Base-by-base conservation (phyloP, 2,329 filamentous ascomycete species). In the Hypoxylon sp. region DNA sequence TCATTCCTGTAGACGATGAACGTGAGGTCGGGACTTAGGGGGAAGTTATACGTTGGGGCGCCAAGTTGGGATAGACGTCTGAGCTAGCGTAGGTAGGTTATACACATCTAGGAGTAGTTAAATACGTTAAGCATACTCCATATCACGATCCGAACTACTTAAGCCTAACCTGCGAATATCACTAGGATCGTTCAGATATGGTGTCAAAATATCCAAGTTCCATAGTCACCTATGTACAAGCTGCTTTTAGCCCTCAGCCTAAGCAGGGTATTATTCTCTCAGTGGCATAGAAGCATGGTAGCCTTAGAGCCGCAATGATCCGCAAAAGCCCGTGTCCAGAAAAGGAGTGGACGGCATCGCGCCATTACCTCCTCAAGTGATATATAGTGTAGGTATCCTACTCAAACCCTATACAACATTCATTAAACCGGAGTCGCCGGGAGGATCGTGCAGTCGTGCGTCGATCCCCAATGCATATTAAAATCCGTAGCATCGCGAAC, bases 271-370 rank as follows among this genome's bases (percentile, higher is more conserved):
- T 7, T 33, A 37, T 49, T 49, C 37, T 40, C 31, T 60, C 27
- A n/a, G 46, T 20, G 44, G 37, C 57, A 5, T 20, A 20, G 46
- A n/a, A 50, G 37, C 57, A 5, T 10, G 17, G 11, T 8, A 27
- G 46, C n/a, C 14, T 2, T 13, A 14, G 33, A 54, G 25, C 37
- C 8, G 17, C 46, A 7, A 46, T 33, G 27, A 20, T 57, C 22
- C 33, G 20, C 48, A 35, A 13, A 62, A 46, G 35, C 27, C 44
- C 31, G 17, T 57, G 17, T 53, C 54, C 57, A 25, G 35, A 53
- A 66, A 72, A 70, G 65, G 68, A 70, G 56, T 42, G 70, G 70
- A 72, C 68, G 68, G 70, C 70, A 62, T 72, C 64, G 37, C 50
- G 70, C 70, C 70, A 72, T 72, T 68, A 72, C 68, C 64, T 66